Conservation (phyloP, 306 rosid species). For the Fragaria nilgerrensis region DNA sequence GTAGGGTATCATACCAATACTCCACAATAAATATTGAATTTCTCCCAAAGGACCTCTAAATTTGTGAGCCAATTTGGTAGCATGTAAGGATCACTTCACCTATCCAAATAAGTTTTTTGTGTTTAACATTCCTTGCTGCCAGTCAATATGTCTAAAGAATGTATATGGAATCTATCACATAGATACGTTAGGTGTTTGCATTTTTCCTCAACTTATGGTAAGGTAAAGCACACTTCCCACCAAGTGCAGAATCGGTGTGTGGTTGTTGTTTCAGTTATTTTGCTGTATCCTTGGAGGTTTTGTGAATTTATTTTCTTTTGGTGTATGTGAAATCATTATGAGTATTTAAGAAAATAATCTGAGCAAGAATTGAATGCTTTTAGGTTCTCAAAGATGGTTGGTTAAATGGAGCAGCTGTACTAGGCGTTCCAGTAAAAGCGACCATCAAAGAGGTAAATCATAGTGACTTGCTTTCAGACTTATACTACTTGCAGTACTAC, state of each 20-base stretch:
- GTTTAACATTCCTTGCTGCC: neutral
- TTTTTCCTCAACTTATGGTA: neutral
- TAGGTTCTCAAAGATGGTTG: slow-evolving; percentile 88
- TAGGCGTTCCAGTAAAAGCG: slow-evolving; percentile 93
- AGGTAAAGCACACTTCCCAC: neutral
- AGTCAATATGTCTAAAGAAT: neutral
- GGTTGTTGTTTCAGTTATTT: slow-evolving; percentile 1
- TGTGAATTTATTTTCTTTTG: neutral
- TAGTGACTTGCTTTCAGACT: neutral
- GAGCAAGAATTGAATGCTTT: slow-evolving; percentile 26
- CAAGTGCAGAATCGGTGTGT: neutral
- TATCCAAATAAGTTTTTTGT: neutral
- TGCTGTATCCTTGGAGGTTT: neutral
- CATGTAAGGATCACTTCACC: neutral
- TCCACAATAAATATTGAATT: neutral
- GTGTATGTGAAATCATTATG: neutral
- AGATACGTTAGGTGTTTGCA: neutral
- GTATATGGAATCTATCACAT: neutral
- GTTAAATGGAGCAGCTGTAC: slow-evolving; percentile 87
- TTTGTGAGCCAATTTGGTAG: neutral
- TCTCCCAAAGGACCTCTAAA: neutral
- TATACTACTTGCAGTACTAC: neutral
- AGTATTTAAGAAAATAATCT: slow-evolving; percentile 16
- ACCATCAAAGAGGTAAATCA: slow-evolving; percentile 88
- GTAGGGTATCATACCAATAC: neutral